These are phyloP conservation scores for Puccinia horiana DNA, from an alignment of 1,284 basidiomycete genomes.

Conservation along the genomic window DNA sequence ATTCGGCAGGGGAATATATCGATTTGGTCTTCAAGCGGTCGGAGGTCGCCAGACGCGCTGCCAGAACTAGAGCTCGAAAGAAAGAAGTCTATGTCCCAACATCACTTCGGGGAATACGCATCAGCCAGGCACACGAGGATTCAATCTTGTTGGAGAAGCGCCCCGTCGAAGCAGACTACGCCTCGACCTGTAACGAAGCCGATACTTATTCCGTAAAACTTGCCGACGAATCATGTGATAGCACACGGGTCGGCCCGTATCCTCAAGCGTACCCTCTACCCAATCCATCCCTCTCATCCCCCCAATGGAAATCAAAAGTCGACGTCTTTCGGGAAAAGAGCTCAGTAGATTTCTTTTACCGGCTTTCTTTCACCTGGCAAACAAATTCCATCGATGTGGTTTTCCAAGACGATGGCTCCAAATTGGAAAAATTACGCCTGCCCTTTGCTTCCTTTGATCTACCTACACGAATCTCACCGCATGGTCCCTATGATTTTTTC, in stretches of 20 bases:
- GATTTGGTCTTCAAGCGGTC: constrained; percentile 42
- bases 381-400: constrained; percentile 32
- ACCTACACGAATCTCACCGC: neutral
- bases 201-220: constrained; percentile 1
- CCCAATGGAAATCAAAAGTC: constrained; percentile 40
- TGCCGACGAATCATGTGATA: neutral
- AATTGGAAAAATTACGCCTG: constrained; percentile 7
- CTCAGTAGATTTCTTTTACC: constrained; percentile 45
- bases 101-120: constrained; percentile 7
- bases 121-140: constrained; percentile 37
- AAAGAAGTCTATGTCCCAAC: constrained; percentile 36
- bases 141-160: constrained; percentile 24
- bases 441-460: constrained; percentile 24
- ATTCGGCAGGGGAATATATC: constrained; percentile 37
- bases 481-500: constrained; percentile 23
- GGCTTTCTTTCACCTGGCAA: constrained; percentile 32
- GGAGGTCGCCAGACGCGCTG: constrained; percentile 27
- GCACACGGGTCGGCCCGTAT: constrained; percentile 5
- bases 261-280: constrained; percentile 46
- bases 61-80: constrained; percentile 30
- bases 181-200: neutral
- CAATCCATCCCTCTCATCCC: neutral
- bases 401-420: constrained; percentile 30
- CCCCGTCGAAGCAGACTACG: constrained; percentile 15
- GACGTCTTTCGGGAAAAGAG: constrained; percentile 42